Base-by-base conservation (phyloP, 176 grass and related monocot genomes). In the Dendrocalamus sinicus region DNA sequence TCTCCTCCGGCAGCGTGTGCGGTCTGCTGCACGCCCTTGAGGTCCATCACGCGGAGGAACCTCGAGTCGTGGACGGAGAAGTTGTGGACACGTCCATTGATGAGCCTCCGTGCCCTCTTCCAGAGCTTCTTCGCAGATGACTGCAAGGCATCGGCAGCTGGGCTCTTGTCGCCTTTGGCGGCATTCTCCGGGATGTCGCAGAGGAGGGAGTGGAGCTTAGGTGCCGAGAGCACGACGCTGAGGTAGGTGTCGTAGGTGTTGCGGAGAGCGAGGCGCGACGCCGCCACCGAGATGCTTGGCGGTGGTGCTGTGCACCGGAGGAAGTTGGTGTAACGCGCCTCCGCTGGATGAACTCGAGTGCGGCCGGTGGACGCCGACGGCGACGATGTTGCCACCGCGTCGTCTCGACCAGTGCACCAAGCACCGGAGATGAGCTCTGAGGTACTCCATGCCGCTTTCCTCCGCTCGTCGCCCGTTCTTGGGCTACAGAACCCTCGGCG, bases 361-460 rank as follows among this genome's bases (percentile, higher is more conserved):
- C 39, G 7, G 15, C 40, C 64, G 39, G 58, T 78, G 76, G 58
- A 78, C 19, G n/a, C 40, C 30, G 20, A 78, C 40, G n/a, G 40
- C 10, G 37, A 26, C 12, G 37, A 78, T 45, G 12, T 64, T 78
- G 12, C n/a, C 4, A 13, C 32, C n/a, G 37, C 8, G n/a, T 78
- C 13, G 32, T 78, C 39, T 64, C 58, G 7, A 65, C 40, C 8
- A 79, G 4, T 48, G 35, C 22, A 65, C n/a, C 0, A 79, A 14
- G 59, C 76, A 79, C 40, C 76, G 55, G 76, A 79, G 22, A 79
- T 64, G 39, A 79, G 59, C 76, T 64, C 41, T 79, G 19, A 64
- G 76, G 59, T n/a, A 78, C 76, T 78, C 76, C 76, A 26, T 22
- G 39, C 57, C 76, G 0, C 11, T 4, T n/a, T 78, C 76, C 76